Evolutionary conservation across 768 basidiomycete species (phyloP).

Genomic region (Tricholoma sp.): DNA sequence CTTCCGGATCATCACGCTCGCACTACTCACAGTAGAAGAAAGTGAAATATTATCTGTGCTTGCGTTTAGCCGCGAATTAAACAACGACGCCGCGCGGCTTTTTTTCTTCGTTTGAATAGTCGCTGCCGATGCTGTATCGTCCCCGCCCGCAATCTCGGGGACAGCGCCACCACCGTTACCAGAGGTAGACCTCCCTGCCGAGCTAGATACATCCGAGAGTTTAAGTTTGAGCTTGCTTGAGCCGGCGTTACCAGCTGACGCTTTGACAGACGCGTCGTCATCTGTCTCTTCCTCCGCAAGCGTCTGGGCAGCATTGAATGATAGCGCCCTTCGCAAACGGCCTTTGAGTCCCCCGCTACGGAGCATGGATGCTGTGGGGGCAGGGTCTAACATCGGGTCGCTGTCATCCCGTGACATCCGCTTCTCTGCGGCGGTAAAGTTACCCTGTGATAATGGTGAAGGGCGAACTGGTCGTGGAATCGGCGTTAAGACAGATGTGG

Average conservation of each 20-base stretch:
- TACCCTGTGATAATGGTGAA: conserved; percentile 68
- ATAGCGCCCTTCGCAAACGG: conserved; percentile 67
- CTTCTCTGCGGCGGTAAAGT: conserved; percentile 58
- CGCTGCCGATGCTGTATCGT: conserved; percentile 37
- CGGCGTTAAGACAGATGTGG: conserved; percentile 22
- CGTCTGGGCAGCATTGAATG: conserved; percentile 52
- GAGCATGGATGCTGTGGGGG: conserved; percentile 32
- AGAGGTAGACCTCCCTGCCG: conserved; percentile 21
- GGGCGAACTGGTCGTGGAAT: conserved; percentile 45
- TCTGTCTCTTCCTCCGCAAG: conserved; percentile 57
- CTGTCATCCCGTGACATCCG: conserved; percentile 77
- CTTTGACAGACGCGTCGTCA: conserved; percentile 33
- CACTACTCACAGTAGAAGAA: conserved; percentile 89
- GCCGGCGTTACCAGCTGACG: conserved; percentile 26
- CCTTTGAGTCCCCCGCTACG: conserved; percentile 73
- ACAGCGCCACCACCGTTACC: conserved; percentile 16
- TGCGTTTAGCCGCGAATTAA: conserved; percentile 84
- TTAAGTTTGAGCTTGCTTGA: conserved; percentile 30
- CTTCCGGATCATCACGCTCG: conserved; percentile 95
- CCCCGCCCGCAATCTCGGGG: conserved; percentile 23
- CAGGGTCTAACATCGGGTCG: conserved; percentile 52
- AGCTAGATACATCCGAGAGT: conserved; percentile 22
- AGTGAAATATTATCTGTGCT: conserved; percentile 95
- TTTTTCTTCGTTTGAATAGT: conserved; percentile 62
- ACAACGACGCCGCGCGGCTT: conserved; percentile 66